These are phyloP conservation scores for Colletotrichum somersetense DNA, from an alignment of 2,329 filamentous ascomycete species.

Conservation along the genomic window DNA sequence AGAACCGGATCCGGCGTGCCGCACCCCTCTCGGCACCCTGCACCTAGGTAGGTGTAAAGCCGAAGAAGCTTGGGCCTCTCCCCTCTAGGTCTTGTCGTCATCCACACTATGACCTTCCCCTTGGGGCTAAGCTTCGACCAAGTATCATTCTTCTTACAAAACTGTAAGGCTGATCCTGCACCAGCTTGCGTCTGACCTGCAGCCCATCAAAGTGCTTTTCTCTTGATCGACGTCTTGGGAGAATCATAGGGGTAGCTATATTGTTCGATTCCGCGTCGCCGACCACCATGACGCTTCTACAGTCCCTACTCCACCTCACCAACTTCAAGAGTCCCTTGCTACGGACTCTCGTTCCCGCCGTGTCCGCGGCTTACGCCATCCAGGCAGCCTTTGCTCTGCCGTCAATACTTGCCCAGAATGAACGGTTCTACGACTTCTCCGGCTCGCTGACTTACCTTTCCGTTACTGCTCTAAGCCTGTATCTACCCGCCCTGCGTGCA, in stretches of 20 bases:
- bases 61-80: conserved; percentile 25
- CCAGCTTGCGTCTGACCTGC: neutral
- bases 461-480: conserved; percentile 72
- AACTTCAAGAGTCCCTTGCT: conserved; percentile 73
- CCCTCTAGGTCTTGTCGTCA: conserved; percentile 36
- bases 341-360: conserved; percentile 71
- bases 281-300: conserved; percentile 51
- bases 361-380: conserved; percentile 72
- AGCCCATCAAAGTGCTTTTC: neutral
- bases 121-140: conserved; percentile 1
- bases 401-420: conserved; percentile 70
- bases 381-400: conserved; percentile 73
- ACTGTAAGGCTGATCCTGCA: neutral
- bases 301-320: conserved; percentile 68
- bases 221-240: neutral
- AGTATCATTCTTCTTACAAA: neutral
- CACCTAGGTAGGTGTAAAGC: neutral
- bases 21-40: conserved; percentile 9
- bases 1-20: conserved; percentile 3
- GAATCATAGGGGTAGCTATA: too few relatives aligned
- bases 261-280: neutral
- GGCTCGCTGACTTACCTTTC: conserved; percentile 76
- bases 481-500: conserved; percentile 70
- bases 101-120: conserved; percentile 22
- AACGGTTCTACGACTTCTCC: conserved; percentile 77